Percentiles rank a stretch among this genome's conserved stretches.
Conservation (phyloP, 2,329 filamentous ascomycete genomes). For the Alternaria conjuncta region DNA sequence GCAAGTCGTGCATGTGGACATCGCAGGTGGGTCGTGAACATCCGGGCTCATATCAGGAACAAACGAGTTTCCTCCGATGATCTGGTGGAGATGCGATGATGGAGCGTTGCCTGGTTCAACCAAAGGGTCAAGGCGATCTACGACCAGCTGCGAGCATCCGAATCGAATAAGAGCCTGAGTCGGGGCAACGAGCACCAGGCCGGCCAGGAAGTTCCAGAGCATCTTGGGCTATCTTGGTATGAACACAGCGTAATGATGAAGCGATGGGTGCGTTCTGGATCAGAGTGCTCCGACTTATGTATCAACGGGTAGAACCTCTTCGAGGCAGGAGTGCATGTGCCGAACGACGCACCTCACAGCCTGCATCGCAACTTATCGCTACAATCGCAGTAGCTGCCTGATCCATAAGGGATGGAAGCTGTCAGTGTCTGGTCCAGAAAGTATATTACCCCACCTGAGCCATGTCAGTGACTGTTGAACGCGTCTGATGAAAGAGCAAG, state of each 20-base stretch:
- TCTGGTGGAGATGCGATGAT: conserved; percentile 35
- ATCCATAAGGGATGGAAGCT: neutral
- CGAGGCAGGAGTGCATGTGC: neutral
- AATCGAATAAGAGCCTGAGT: conserved; percentile 35
- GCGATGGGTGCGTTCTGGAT: neutral
- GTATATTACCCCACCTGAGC: neutral
- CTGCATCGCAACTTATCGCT: neutral
- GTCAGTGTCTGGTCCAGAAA: neutral
- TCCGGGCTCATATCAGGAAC: conserved; percentile 28
- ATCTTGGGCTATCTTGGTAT: conserved; percentile 8
- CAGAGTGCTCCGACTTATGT: neutral
- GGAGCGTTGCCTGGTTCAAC: conserved; percentile 30
- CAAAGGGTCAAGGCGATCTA: conserved; percentile 36
- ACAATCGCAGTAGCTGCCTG: neutral
- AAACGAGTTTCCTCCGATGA: conserved; percentile 38
- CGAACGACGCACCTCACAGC: neutral
- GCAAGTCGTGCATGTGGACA: conserved; percentile 36
- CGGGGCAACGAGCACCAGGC: conserved; percentile 24
- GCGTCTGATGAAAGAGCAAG: neutral
- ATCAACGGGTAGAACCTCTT: neutral
- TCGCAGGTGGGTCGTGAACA: conserved; percentile 24
- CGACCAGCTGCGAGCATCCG: conserved; percentile 34
- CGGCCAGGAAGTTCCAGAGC: conserved; percentile 19
- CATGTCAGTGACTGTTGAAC: neutral
- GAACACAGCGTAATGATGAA: neutral